phyloP scores from a whole-genome alignment of 2,329 filamentous ascomycete genomes.

The Coniosporium tulheliwenetii region DNA sequence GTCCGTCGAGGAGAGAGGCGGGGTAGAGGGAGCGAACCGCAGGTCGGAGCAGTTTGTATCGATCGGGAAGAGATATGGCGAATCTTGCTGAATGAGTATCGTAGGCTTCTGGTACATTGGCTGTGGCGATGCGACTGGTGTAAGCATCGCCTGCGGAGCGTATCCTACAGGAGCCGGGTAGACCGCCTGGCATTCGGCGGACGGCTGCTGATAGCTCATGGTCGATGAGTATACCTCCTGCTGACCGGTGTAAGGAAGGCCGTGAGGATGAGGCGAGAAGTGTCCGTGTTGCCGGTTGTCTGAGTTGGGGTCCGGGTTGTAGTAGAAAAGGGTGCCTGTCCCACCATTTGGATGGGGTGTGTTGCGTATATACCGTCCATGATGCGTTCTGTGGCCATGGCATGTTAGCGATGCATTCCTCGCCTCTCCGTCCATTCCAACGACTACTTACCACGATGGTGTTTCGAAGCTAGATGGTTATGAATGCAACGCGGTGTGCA shows the following conservation, averaged over 20 bases:
- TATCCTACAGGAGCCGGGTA: conserved; percentile 34
- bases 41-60: conserved; percentile 57
- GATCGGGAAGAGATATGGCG: conserved; percentile 41
- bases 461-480: too few relatives aligned
- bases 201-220: conserved; percentile 18
- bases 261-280: conserved; percentile 50
- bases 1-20: conserved; percentile 69
- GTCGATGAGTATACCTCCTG: conserved; percentile 39
- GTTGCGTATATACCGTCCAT: conserved; percentile 15
- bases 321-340: conserved; percentile 75
- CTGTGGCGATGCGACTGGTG: conserved; percentile 61
- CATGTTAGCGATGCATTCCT: conserved; percentile 16
- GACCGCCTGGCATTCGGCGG: conserved; percentile 15
- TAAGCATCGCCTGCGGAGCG: conserved; percentile 48
- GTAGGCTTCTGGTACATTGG: conserved; percentile 60
- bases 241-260: conserved; percentile 22
- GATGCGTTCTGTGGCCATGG: conserved; percentile 1
- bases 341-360: conserved; percentile 37
- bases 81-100: conserved; percentile 47
- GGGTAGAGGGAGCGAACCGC: conserved; percentile 69
- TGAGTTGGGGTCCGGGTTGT: conserved; percentile 58
- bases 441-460: too few relatives aligned
- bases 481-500: too few relatives aligned
- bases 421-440: too few relatives aligned
- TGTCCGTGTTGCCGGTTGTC: conserved; percentile 62